Evolutionary conservation across 164 flowering plant species (phyloP).

Genomic region (Tetracentron sinense): DNA sequence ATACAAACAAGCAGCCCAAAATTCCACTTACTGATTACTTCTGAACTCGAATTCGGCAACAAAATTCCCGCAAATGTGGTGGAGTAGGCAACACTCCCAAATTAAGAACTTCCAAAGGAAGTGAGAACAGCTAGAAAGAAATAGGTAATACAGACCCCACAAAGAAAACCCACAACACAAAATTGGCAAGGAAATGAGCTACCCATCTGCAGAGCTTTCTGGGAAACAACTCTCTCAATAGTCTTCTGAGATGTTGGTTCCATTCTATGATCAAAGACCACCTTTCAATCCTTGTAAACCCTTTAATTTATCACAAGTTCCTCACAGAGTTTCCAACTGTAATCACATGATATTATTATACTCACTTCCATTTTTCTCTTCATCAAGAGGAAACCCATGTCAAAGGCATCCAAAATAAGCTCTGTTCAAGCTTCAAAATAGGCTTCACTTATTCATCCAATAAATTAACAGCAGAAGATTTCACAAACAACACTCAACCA

Average conservation of each 20-base stretch:
- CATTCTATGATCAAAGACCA: constrained; percentile 8
- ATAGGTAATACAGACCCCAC: constrained; percentile 60
- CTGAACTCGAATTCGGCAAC: no score
- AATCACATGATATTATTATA: not conserved
- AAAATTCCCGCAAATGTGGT: no score
- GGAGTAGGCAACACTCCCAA: no score
- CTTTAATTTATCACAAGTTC: not conserved
- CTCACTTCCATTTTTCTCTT: not conserved
- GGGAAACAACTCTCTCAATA: constrained; percentile 54
- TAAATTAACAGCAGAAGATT: constrained; percentile 1
- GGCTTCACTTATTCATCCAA: not conserved
- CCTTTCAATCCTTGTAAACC: not conserved
- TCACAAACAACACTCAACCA: no score
- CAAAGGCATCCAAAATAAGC: not conserved
- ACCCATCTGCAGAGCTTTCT: constrained; percentile 52
- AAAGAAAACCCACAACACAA: constrained; percentile 62
- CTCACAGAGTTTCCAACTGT: not conserved
- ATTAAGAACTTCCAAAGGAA: constrained; percentile 28
- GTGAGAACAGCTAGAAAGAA: constrained; percentile 47
- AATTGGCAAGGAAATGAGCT: constrained; percentile 60
- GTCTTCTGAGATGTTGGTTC: constrained; percentile 33
- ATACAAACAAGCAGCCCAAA: no score
- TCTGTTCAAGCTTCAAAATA: not conserved
- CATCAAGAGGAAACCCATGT: not conserved
- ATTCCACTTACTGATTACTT: no score